Base-by-base conservation (phyloP, 1,139 yeast species). In the Debaryomyces robertsiae region DNA sequence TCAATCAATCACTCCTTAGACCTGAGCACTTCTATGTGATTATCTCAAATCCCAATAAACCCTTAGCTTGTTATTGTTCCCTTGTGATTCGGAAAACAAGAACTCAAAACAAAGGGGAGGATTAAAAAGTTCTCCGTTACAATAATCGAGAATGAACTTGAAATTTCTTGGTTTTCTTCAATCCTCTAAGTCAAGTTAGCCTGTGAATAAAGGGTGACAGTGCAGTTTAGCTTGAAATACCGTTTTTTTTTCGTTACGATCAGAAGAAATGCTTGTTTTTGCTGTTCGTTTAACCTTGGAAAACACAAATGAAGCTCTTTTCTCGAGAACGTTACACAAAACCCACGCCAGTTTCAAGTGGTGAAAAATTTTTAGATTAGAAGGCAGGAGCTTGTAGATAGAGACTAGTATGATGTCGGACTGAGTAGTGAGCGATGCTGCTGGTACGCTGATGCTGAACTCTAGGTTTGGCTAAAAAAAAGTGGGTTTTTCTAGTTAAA, bases 231-330 rank as follows among this genome's bases (percentile, higher is more conserved):
- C 32, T 28, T 22, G 19, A n/a, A 24, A 28, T 35, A 27, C 30
- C 22, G 18, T 13, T 19, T 35, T 11, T 24, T 29, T 24, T 29
- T 35, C 18, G 32, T 19, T 28, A 35, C 28, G 22, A 29, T 18
- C 19, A 19, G 32, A 35, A 28, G 13, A 15, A n/a, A 10, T 19
- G 22, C 15, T 36, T 22, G 39, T 36, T 36, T 36, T 36, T 30
- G 39, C 35, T 36, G 39, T 36, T 17, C 34, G 19, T 28, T 28
- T 13, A 30, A 17, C 31, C 30, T 30, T 34, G 22, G 7, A 36
- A 29, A 30, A 36, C 31, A 24, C 39, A 30, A 36, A 36, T 29
- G 36, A 33, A 24, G 36, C 11, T 18, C 17, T 15, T 33, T 33
- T 32, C 30, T 29, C 30, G 33, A 13, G 17, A 18, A 35, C 17